Percentiles rank a stretch among this genome's conserved stretches.
Conservation (phyloP, 2,329 filamentous ascomycete genomes). For the Fusarium heterosporum region DNA sequence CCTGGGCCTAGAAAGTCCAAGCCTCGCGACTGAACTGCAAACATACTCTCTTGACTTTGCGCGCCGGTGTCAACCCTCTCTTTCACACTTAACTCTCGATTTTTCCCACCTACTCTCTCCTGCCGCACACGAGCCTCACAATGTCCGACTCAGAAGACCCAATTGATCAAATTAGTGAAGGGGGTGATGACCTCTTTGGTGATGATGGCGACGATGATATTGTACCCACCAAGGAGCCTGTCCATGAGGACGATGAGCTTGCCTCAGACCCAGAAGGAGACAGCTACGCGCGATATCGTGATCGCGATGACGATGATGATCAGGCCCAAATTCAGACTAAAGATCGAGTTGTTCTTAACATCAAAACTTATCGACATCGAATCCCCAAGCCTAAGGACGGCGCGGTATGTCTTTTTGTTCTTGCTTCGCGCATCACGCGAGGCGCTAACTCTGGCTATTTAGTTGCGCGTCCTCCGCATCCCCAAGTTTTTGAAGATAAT, state of each 20-base stretch:
- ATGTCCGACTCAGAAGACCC: constrained; percentile 70
- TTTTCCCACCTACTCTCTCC: neutral
- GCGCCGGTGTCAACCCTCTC: constrained; percentile 22
- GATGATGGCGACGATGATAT: constrained; percentile 70
- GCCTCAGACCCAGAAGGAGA: constrained; percentile 63
- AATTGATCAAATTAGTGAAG: constrained; percentile 65
- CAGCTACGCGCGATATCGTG: constrained; percentile 55
- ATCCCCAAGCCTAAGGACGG: constrained; percentile 78
- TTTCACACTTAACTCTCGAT: neutral
- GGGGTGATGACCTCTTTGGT: constrained; percentile 72
- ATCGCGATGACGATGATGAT: constrained; percentile 60
- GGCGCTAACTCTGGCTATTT: constrained; percentile 15
- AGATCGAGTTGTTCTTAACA: constrained; percentile 70
- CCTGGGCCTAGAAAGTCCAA: constrained; percentile 2
- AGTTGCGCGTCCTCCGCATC: constrained; percentile 78
- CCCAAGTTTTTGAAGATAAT: constrained; percentile 79
- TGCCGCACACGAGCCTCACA: neutral
- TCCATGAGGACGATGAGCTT: constrained; percentile 71
- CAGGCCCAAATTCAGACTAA: constrained; percentile 60
- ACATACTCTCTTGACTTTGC: constrained; percentile 17
- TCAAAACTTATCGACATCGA: constrained; percentile 75
- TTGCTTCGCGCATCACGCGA: neutral
- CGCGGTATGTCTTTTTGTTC: constrained; percentile 63
- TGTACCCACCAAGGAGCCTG: constrained; percentile 70
- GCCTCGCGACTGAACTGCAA: constrained; percentile 20